Evolutionary conservation across 2,329 filamentous ascomycete genomes (phyloP), one percentile per base, ranked within the genome.

Genomic region (Cladophialophora exuberans): DNA sequence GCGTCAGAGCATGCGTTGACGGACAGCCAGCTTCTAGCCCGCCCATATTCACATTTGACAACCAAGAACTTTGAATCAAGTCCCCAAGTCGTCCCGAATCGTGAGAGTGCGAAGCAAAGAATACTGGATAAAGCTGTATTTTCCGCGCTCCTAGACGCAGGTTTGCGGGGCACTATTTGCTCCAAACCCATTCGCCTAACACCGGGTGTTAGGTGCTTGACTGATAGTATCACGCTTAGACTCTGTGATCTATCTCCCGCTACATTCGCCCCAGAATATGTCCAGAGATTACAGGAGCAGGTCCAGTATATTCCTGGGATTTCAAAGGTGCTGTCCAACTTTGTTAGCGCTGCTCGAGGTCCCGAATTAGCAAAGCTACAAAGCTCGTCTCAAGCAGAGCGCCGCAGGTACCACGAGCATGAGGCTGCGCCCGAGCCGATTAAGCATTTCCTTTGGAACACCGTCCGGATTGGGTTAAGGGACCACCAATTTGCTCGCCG

Each of bases 201-300:
- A 10, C 15, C 48, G 30, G 53, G 59, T 4, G 13, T 61, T n/a
- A 56, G 43, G 17, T 23, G 41, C 18, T 20, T 48, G 7, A 38
- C 22, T 26, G 53, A 54, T 15, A 20, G 18, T 11, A 31, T 42
- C 6, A 4, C 23, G 10, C 11, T 22, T 44, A 22, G 30, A 41
- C 47, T 61, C 10, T 51, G 46, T 38, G 56, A 57, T 15, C 31
- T 61, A 11, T 49, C 42, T 13, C 59, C 59, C 5, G 17, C 41
- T 13, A 43, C 15, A 15, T 61, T 61, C 31, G 38, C 20, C 10
- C 53, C 23, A 26, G 22, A 42, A 6, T 61, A 61, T 26, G 20
- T 38, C 13, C 44, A 46, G 26, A 43, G n/a, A 22, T 47, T 61
- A 30, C 47, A 56, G 18, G 48, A 52, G 4, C 52, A 54, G 38